Evolutionary conservation across 768 basidiomycete genomes (phyloP).

Genomic region (Auriscalpium vulgare): DNA sequence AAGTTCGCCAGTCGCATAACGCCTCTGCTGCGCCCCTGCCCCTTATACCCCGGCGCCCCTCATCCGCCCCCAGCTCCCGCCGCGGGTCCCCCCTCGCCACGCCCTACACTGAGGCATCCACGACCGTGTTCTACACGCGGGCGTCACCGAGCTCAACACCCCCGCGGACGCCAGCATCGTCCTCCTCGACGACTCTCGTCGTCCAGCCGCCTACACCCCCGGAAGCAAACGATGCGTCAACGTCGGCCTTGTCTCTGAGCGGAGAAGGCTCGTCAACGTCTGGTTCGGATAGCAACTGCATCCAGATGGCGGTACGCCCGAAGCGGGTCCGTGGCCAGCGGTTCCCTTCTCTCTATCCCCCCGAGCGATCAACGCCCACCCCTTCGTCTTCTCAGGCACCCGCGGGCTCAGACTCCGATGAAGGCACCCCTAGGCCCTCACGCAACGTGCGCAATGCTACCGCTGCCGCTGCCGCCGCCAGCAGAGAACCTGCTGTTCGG

Average conservation of each 20-base stretch:
- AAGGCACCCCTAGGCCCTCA: conserved; percentile 9
- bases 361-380: conserved; percentile 37
- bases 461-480: neutral
- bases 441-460: neutral
- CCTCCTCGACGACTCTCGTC: conserved; percentile 6
- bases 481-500: neutral
- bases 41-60: conserved; percentile 46
- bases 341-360: conserved; percentile 21
- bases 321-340: conserved; percentile 22
- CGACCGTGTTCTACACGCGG: neutral
- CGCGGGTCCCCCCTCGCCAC: conserved; percentile 5
- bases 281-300: conserved; percentile 18
- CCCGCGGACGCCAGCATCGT: neutral
- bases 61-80: conserved; percentile 20
- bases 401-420: conserved; percentile 2
- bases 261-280: conserved; percentile 13
- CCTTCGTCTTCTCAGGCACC: conserved; percentile 26
- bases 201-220: conserved; percentile 20
- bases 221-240: neutral
- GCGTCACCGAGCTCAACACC: conserved; percentile 11
- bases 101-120: conserved; percentile 1
- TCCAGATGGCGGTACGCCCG: conserved; percentile 19
- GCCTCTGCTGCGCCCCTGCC: conserved; percentile 55
- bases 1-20: conserved; percentile 31
- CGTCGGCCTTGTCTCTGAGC: conserved; percentile 1